A percentile compares a stretch with the other conserved stretches of the same genome.
Evolutionary conservation across 495 filamentous ascomycete species (phyloP).

Genomic region (Annulohypoxylon maeteangense): DNA sequence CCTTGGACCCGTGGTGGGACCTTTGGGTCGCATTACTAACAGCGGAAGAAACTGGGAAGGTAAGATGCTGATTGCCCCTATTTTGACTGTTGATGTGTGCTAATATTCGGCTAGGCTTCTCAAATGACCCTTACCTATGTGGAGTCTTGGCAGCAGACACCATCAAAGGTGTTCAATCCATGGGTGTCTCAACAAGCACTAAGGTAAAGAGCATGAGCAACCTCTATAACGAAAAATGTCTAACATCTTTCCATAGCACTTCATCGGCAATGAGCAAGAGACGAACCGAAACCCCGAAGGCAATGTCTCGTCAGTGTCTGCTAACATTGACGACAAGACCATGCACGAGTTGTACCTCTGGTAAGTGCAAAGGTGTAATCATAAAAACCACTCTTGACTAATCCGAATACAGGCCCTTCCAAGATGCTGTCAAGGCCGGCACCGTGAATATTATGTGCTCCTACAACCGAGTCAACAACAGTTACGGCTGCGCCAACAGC

Average conservation of each 20-base stretch:
- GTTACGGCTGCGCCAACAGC: slow-evolving; percentile 72
- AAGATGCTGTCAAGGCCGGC: slow-evolving; percentile 70
- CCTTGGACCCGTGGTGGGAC: slow-evolving; percentile 72
- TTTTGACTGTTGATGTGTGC: not conserved
- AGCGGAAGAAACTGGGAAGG: slow-evolving; percentile 70
- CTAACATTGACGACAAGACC: slow-evolving; percentile 73
- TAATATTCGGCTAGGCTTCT: slow-evolving; percentile 52
- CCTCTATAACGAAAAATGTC: not conserved
- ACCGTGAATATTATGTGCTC: slow-evolving; percentile 75
- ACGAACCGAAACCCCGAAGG: slow-evolving; percentile 64
- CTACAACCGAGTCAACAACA: slow-evolving; percentile 74
- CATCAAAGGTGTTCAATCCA: slow-evolving; percentile 60
- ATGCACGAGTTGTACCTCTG: slow-evolving; percentile 79
- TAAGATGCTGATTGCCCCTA: not conserved
- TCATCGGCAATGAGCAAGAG: slow-evolving; percentile 74
- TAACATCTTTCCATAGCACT: slow-evolving; percentile 57
- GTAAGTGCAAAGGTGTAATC: slow-evolving; percentile 55
- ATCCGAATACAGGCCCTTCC: slow-evolving; percentile 65
- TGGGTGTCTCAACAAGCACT: slow-evolving; percentile 64
- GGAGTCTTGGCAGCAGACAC: slow-evolving; percentile 60
- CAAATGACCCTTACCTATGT: slow-evolving; percentile 60
- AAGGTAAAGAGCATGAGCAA: slow-evolving; percentile 52
- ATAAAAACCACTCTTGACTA: slow-evolving; percentile 41
- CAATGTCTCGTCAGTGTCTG: slow-evolving; percentile 63
- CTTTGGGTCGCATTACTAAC: slow-evolving; percentile 61